Evolutionary conservation across 2,329 filamentous ascomycete species (phyloP).

Genomic region (Monilinia fructigena): DNA sequence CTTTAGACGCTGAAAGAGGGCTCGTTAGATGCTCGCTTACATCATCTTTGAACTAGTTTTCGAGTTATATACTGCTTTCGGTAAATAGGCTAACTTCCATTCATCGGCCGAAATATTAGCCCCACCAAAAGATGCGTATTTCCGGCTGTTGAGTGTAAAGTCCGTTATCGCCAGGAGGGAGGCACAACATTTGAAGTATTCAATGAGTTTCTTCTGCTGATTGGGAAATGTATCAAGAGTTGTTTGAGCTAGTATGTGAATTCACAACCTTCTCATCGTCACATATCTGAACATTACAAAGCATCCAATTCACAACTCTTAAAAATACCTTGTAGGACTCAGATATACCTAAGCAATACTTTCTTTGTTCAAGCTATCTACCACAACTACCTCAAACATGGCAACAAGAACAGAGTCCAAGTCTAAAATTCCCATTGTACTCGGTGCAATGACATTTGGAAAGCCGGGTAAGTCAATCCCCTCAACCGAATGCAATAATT

Average conservation of each 20-base stretch:
- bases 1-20: not conserved
- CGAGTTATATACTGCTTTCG: not conserved
- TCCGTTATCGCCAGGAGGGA: slow-evolving; percentile 9
- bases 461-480: slow-evolving; percentile 15
- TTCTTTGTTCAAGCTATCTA: not conserved
- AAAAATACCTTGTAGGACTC: not conserved
- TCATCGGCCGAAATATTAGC: slow-evolving; percentile 7
- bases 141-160: not conserved
- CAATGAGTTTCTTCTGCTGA: not conserved
- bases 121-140: not conserved
- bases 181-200: not conserved
- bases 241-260: not conserved
- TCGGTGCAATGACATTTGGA: slow-evolving; percentile 35
- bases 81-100: not conserved
- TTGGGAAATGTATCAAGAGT: not conserved
- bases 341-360: not conserved
- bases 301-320: no score
- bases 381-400: not conserved
- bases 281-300: not conserved
- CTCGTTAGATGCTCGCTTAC: not conserved
- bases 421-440: slow-evolving; percentile 25
- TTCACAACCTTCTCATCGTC: not conserved
- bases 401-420: slow-evolving; percentile 3
- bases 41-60: not conserved
- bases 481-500: not conserved